Evolutionary conservation across 1,139 yeast genomes (phyloP), one percentile per base, ranked within the genome.

Genomic region (Debaryomycetaceae sp.): DNA sequence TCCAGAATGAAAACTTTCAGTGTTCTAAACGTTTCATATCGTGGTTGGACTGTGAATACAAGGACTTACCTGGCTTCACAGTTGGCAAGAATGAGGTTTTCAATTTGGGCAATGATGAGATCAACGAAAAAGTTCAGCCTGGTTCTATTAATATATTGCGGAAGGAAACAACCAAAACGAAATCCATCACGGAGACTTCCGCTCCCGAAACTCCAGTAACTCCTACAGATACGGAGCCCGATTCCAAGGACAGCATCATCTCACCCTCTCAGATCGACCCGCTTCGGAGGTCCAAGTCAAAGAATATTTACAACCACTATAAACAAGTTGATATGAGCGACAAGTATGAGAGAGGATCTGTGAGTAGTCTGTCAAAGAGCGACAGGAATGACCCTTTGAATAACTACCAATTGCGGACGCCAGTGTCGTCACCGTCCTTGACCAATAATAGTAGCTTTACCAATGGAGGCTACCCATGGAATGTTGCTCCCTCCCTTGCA

Each of bases 1-100:
- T 60, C 40, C 46, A 54, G 38, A 62, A 64, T 45, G 60, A 62
- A 41, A 54, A 57, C 34, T 65, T 56, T 48, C 70, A 64, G 45
- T 56, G 58, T 2, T 58, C 63, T 3, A 52, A 55, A 5, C 57
- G 59, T 5, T 55, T 72, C 38, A 49, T 60, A 23, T 59, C 60
- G 40, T 73, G 77, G 78, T 53, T 73, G 30, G 65, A 62, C 35
- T 43, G 57, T 14, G 45, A 48, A 2, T 58, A 57, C 45, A 53
- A 58, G 13, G 51, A 50, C 17, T 52, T 60, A 34, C 65, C 65
- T 2, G 68, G 68, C 1, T 57, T 63, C 45, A 38, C 38, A 22
- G 27, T 47, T 17, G 46, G 30, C 7, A 42, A 46, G 27, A 14
- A 39, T 20, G 48, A 39, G 8, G 40, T 45, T n/a, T 34, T 52